Conservation (phyloP, 352 stramenopile species). For the Phytophthora idaei region DNA sequence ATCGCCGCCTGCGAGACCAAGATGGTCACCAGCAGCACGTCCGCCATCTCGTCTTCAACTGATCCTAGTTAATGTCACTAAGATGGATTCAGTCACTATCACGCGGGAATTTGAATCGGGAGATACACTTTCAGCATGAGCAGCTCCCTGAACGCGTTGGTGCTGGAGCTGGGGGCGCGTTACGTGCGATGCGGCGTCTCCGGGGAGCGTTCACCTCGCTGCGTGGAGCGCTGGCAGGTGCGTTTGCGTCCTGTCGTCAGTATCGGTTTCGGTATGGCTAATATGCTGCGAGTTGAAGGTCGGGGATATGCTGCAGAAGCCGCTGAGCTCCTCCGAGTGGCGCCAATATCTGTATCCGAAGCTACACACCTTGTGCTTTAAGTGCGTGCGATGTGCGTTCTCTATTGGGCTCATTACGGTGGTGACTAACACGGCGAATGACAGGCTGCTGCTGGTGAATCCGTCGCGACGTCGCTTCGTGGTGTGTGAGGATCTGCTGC, state of each 20-base stretch:
- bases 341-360: conserved; percentile 56
- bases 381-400: conserved; percentile 47
- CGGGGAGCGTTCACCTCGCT: conserved; percentile 74
- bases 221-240: conserved; percentile 73
- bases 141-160: conserved; percentile 52
- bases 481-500: conserved; percentile 79
- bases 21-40: conserved; percentile 40
- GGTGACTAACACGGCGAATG: neutral
- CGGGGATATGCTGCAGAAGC: conserved; percentile 54
- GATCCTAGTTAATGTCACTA: conserved; percentile 10
- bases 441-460: conserved; percentile 72
- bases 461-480: conserved; percentile 76
- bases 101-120: conserved; percentile 1
- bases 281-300: conserved; percentile 36
- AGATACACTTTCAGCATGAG: conserved; percentile 21
- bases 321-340: conserved; percentile 43
- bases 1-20: conserved; percentile 41
- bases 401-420: neutral
- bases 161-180: conserved; percentile 77
- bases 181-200: conserved; percentile 78
- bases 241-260: neutral
- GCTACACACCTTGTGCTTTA: conserved; percentile 70
- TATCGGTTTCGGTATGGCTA: conserved; percentile 1
- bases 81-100: conserved; percentile 4
- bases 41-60: conserved; percentile 16